phyloP scores from a whole-genome alignment of 768 basidiomycete genomes.

The Dictyophora rubrovolvata region DNA sequence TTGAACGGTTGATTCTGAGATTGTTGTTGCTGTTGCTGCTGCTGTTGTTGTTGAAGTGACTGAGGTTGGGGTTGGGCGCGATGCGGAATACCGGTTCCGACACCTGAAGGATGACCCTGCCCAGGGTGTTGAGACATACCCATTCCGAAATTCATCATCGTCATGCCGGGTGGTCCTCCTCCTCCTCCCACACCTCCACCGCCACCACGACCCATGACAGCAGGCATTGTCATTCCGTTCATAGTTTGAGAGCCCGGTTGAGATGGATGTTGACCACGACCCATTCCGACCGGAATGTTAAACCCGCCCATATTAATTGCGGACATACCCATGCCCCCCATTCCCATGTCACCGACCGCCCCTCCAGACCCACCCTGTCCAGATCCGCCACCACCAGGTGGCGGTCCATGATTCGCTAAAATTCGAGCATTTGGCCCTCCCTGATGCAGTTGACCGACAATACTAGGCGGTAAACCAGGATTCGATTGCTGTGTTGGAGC shows the following conservation, averaged over 20 bases:
- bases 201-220: not conserved
- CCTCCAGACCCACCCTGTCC: not conserved
- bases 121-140: conserved; percentile 30
- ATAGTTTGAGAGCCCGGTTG: not conserved
- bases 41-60: conserved; percentile 16
- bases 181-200: too few species aligned
- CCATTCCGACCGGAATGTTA: not conserved
- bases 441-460: not conserved
- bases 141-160: conserved; percentile 15
- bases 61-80: conserved; percentile 16
- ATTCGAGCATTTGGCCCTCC: conserved; percentile 2
- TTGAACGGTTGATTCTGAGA: too few species aligned
- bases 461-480: not conserved
- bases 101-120: conserved; percentile 13
- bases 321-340: not conserved
- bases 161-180: not conserved
- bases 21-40: conserved; percentile 43
- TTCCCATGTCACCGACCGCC: not conserved
- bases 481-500: conserved; percentile 11
- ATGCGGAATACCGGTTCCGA: not conserved
- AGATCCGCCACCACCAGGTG: not conserved
- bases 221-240: not conserved
- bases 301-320: not conserved
- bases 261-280: not conserved
- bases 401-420: conserved; percentile 2